phyloP scores from a whole-genome alignment of 1,284 basidiomycete species.

The Cutaneotrichosporon cavernicola region DNA sequence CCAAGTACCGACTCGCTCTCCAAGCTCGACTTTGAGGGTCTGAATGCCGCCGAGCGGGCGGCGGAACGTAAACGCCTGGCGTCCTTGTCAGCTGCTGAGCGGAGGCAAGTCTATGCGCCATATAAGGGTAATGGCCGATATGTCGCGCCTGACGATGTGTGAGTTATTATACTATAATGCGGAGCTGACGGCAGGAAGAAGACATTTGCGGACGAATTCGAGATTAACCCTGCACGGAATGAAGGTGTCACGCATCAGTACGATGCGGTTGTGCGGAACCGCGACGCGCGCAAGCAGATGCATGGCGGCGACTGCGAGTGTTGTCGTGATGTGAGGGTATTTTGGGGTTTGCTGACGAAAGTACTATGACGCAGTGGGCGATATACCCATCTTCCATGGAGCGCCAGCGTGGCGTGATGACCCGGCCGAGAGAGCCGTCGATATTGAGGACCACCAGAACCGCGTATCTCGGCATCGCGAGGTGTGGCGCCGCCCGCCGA shows the following conservation, averaged over 20 bases:
- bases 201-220: constrained; percentile 65
- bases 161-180: constrained; percentile 13
- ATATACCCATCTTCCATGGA: constrained; percentile 64
- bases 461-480: constrained; percentile 73
- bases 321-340: constrained; percentile 67
- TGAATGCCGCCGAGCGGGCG: constrained; percentile 38
- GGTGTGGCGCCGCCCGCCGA: constrained; percentile 65
- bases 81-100: constrained; percentile 34
- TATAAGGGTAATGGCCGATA: constrained; percentile 49
- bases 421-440: constrained; percentile 13
- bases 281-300: constrained; percentile 65
- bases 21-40: constrained; percentile 29
- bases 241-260: constrained; percentile 66
- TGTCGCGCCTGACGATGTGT: constrained; percentile 40
- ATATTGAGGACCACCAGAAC: constrained; percentile 64
- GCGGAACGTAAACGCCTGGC: constrained; percentile 30
- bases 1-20: constrained; percentile 15
- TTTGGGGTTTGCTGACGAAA: constrained; percentile 41
- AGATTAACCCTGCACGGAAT: constrained; percentile 67
- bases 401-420: constrained; percentile 65
- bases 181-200: constrained; percentile 34
- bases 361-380: constrained; percentile 77
- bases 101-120: constrained; percentile 38
- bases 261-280: constrained; percentile 72
- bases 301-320: constrained; percentile 78